Evolutionary conservation across 1,284 basidiomycete species (phyloP), one percentile per base, ranked within the genome.

Genomic region (Ganoderma lingzhi): DNA sequence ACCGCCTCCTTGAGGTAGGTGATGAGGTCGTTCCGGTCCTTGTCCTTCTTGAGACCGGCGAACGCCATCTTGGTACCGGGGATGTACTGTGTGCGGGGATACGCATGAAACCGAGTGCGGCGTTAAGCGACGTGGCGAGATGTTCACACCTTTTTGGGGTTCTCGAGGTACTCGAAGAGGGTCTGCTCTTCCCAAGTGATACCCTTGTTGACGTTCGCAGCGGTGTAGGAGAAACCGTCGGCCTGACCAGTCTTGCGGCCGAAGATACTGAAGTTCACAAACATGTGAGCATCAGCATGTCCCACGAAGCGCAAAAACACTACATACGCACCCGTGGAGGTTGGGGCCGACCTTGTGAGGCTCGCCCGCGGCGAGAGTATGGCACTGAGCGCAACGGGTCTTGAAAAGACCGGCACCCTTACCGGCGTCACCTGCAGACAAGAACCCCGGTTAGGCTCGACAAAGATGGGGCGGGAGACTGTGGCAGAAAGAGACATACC

Each of bases 11-110:
- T 93, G 77, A 96, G 84, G 80, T 86, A 89, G 62, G 94, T 88
- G 76, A 96, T 86, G 77, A 97, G 90, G 85, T 97, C 95, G 82
- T 91, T 93, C 83, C 96, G 91, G 83, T 98, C 96, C 88, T 96
- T 96, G 44, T 94, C 93, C 89, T 98, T 98, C 92, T 98, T 98
- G 80, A 98, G 85, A 78, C 96, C 96, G 75, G 96, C 96, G 77
- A 98, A 98, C 71, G 96, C 96, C 96, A 97, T 97, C 88, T 97
- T 97, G 70, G 96, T 98, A 65, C 96, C 96, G 58, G 96, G 95
- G 76, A 97, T 97, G 86, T 96, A 96, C 92, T 94, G 70, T 4
- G 71, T 63, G 62, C 41, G 66, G 64, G 68, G 75, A 37, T 37
- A 79, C 74, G 51, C 0, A 19, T 41, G 48, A 62, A 45, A 51